Conservation (phyloP, 2,329 filamentous ascomycete genomes). For the Neopestalotiopsis clavispora region DNA sequence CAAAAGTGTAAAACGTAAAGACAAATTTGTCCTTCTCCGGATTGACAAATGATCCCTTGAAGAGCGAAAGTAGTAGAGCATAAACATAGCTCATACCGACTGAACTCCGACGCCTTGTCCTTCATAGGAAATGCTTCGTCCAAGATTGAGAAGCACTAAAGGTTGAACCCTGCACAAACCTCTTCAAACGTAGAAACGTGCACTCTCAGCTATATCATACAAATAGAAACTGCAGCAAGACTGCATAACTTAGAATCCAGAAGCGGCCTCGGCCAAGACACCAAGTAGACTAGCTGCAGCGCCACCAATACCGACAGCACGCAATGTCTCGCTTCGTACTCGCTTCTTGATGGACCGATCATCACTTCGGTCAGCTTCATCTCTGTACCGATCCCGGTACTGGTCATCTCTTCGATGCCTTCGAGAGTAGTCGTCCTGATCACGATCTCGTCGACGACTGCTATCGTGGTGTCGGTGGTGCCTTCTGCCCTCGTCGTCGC, state of each 20-base stretch:
- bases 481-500: slow-evolving; percentile 45
- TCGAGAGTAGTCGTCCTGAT: slow-evolving; percentile 36
- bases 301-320: slow-evolving; percentile 64
- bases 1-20: not conserved
- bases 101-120: not conserved
- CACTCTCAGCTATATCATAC: not conserved
- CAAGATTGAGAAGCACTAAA: no score
- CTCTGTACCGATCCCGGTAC: slow-evolving; percentile 40
- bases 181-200: no score
- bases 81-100: not conserved
- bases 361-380: slow-evolving; percentile 33
- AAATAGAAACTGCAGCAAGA: not conserved
- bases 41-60: not conserved
- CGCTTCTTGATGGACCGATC: slow-evolving; percentile 47
- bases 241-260: slow-evolving; percentile 21
- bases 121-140: not conserved
- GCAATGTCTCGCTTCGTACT: slow-evolving; percentile 58
- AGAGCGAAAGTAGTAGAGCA: not conserved
- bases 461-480: slow-evolving; percentile 51
- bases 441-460: slow-evolving; percentile 45
- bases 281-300: slow-evolving; percentile 63
- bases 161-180: no score
- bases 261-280: slow-evolving; percentile 62
- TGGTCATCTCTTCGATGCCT: slow-evolving; percentile 29
- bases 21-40: not conserved